Conservation (phyloP, 176 grass and related monocot species). For the Eragrostis nindensis region DNA sequence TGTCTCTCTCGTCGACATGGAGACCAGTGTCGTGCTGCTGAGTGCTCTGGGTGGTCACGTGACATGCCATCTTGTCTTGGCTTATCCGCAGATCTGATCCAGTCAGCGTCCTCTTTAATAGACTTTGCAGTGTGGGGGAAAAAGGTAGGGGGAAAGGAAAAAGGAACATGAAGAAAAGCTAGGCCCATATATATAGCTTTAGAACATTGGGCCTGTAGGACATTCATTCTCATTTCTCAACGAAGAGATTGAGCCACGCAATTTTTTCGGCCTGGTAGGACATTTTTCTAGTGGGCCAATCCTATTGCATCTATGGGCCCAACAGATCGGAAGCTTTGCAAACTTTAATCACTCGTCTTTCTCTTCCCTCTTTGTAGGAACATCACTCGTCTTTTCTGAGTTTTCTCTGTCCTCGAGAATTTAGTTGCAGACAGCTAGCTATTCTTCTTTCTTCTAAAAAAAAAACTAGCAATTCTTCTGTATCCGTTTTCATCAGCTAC, state of each 20-base stretch:
- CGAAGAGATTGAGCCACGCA: not conserved
- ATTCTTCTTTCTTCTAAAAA: too few species aligned
- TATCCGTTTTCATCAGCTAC: not conserved
- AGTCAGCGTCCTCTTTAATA: not conserved
- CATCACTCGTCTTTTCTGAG: too few species aligned
- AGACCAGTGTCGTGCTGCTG: not conserved
- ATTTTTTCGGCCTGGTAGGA: too few species aligned
- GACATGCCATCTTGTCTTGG: not conserved
- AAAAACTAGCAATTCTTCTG: too few species aligned
- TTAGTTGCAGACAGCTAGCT: too few species aligned
- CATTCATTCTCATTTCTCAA: not conserved
- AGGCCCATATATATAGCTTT: not conserved
- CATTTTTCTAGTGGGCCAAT: not conserved
- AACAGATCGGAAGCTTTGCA: not conserved
- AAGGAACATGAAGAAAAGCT: not conserved
- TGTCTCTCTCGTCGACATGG: not conserved
- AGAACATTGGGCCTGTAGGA: not conserved
- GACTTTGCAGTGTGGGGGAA: not conserved
- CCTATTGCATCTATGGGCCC: not conserved
- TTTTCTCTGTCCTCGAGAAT: too few species aligned
- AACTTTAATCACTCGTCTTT: too few species aligned
- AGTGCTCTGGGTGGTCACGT: conserved; percentile 28
- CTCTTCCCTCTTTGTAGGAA: too few species aligned
- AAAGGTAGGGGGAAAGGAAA: not conserved
- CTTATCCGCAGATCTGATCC: not conserved